phyloP scores from a whole-genome alignment of 2,329 filamentous ascomycete genomes.

The Fusarium sp. region DNA sequence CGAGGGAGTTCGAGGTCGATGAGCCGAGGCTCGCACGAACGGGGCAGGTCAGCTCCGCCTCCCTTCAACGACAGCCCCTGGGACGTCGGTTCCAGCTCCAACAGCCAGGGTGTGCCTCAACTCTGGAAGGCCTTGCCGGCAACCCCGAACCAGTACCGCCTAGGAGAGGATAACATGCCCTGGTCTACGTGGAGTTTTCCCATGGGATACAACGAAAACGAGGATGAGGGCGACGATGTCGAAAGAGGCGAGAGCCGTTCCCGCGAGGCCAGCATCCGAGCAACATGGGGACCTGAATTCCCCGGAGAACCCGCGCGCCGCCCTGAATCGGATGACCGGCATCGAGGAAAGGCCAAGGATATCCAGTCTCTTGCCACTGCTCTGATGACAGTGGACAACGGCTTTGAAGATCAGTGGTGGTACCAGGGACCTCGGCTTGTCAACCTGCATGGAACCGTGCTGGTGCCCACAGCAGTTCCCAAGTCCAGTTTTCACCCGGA shows the following conservation, averaged over 20 bases:
- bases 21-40: slow-evolving; percentile 52
- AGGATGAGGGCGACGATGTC: slow-evolving; percentile 8
- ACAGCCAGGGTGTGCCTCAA: slow-evolving; percentile 37
- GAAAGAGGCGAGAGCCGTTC: slow-evolving; percentile 5
- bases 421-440: slow-evolving; percentile 57
- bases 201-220: slow-evolving; percentile 35
- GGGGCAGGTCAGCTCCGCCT: slow-evolving; percentile 63
- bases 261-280: slow-evolving; percentile 28
- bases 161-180: slow-evolving; percentile 62
- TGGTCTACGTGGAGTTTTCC: slow-evolving; percentile 55
- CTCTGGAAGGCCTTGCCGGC: slow-evolving; percentile 59
- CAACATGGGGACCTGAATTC: slow-evolving; percentile 36
- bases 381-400: slow-evolving; percentile 69
- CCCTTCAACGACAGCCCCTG: slow-evolving; percentile 61
- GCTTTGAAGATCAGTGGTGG: slow-evolving; percentile 70
- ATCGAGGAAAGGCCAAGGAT: slow-evolving; percentile 47
- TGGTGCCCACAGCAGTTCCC: slow-evolving; percentile 32
- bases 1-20: slow-evolving; percentile 36
- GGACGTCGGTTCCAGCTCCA: slow-evolving; percentile 53
- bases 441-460: slow-evolving; percentile 36
- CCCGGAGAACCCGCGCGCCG: slow-evolving; percentile 8
- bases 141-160: slow-evolving; percentile 48
- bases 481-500: slow-evolving; percentile 21
- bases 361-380: slow-evolving; percentile 64
- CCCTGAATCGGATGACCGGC: slow-evolving; percentile 47